Evolutionary conservation across 2,329 filamentous ascomycete genomes (phyloP).

Genomic region (Blastomyces gilchristii): DNA sequence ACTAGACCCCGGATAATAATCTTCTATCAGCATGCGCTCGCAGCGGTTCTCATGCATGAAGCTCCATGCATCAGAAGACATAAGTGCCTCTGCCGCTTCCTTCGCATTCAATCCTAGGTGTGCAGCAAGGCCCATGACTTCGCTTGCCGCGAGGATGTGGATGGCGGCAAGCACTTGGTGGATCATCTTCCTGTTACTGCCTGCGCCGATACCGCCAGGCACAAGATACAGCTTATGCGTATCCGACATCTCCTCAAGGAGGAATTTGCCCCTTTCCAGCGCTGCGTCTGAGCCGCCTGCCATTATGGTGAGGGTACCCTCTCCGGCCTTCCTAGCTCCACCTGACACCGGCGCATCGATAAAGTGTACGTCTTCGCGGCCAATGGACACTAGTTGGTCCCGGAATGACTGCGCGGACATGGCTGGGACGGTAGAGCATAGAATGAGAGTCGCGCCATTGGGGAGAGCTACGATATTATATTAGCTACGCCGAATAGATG

Average conservation of each 20-base stretch:
- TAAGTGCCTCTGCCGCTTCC: conserved; percentile 36
- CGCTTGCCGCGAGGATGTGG: conserved; percentile 51
- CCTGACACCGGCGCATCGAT: conserved; percentile 66
- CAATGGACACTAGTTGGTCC: conserved; percentile 44
- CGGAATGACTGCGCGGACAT: conserved; percentile 54
- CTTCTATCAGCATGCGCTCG: conserved; percentile 45
- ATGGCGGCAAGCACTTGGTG: conserved; percentile 55
- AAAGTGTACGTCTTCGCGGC: conserved; percentile 53
- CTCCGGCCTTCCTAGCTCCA: conserved; percentile 56
- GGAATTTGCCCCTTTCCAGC: conserved; percentile 46
- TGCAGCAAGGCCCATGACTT: conserved; percentile 51
- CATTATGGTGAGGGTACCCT: conserved; percentile 68
- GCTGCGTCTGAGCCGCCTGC: conserved; percentile 51
- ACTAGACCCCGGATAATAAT: conserved; percentile 47
- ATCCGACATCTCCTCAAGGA: conserved; percentile 54
- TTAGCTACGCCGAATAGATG: conserved; percentile 13
- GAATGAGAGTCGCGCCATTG: conserved; percentile 49
- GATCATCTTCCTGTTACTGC: conserved; percentile 53
- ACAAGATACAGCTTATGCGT: conserved; percentile 52
- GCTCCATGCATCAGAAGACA: conserved; percentile 43
- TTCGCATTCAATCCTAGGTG: conserved; percentile 45
- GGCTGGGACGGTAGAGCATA: conserved; percentile 62
- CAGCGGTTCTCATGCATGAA: conserved; percentile 55
- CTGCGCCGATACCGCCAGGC: conserved; percentile 49
- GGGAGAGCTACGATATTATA: conserved; percentile 37